phyloP scores from a whole-genome alignment of 2,329 filamentous ascomycete species.

The Septoria linicola region DNA sequence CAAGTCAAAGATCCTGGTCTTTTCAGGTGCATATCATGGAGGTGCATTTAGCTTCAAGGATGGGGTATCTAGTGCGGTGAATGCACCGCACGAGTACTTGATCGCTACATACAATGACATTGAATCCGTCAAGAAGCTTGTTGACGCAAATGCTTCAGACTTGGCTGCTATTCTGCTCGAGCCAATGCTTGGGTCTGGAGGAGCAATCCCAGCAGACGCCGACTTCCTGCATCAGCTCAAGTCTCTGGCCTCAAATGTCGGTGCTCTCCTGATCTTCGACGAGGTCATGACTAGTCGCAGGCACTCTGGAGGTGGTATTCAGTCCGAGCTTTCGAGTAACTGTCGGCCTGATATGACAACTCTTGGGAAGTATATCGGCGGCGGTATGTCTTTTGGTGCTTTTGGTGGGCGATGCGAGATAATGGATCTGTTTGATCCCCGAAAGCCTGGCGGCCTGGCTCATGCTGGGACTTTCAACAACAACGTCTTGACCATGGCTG shows the following conservation, averaged over 20 bases:
- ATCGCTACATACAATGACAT: slow-evolving; percentile 63
- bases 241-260: slow-evolving; percentile 49
- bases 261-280: slow-evolving; percentile 65
- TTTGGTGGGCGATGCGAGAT: slow-evolving; percentile 62
- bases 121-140: slow-evolving; percentile 43
- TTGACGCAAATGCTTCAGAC: slow-evolving; percentile 42
- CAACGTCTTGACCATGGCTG: slow-evolving; percentile 61
- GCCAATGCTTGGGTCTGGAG: slow-evolving; percentile 63
- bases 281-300: slow-evolving; percentile 70
- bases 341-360: slow-evolving; percentile 62
- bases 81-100: slow-evolving; percentile 56
- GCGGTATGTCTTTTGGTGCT: slow-evolving; percentile 64
- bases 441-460: slow-evolving; percentile 42
- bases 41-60: slow-evolving; percentile 51
- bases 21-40: slow-evolving; percentile 55
- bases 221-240: slow-evolving; percentile 57
- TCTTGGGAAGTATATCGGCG: slow-evolving; percentile 66
- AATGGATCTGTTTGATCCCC: slow-evolving; percentile 59
- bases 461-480: slow-evolving; percentile 70
- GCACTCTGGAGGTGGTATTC: slow-evolving; percentile 46
- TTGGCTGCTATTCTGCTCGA: slow-evolving; percentile 66
- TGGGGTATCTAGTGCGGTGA: slow-evolving; percentile 20
- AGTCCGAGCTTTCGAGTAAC: slow-evolving; percentile 43
- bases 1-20: slow-evolving; percentile 51
- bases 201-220: slow-evolving; percentile 52